Evolutionary conservation across 2,329 filamentous ascomycete species (phyloP).

Genomic region (Claviceps pazoutovae): DNA sequence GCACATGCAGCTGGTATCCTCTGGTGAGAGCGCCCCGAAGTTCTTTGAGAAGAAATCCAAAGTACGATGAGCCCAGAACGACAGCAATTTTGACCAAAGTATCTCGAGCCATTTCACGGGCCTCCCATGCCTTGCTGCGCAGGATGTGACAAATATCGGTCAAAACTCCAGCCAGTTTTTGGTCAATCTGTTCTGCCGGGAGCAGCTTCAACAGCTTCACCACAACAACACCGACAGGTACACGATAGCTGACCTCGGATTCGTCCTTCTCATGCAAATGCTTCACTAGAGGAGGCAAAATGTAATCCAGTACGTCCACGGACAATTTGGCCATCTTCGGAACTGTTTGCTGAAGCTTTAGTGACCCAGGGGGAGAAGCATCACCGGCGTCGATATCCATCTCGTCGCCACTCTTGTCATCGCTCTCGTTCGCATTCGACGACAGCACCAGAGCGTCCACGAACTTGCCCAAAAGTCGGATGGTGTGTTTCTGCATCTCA

Average conservation of each 20-base stretch:
- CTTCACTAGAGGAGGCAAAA: slow-evolving; percentile 65
- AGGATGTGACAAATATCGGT: slow-evolving; percentile 90
- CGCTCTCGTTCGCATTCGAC: slow-evolving; percentile 24
- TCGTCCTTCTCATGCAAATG: slow-evolving; percentile 94
- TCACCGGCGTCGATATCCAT: slow-evolving; percentile 24
- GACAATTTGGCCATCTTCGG: slow-evolving; percentile 54
- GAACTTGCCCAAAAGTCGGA: slow-evolving; percentile 67
- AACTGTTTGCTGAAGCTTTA: slow-evolving; percentile 47
- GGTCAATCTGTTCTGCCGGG: slow-evolving; percentile 56
- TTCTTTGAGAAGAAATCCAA: slow-evolving; percentile 90
- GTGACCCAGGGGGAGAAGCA: slow-evolving; percentile 12
- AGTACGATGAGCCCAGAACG: slow-evolving; percentile 66
- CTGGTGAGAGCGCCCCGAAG: slow-evolving; percentile 66
- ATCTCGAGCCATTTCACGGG: slow-evolving; percentile 79
- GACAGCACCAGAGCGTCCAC: slow-evolving; percentile 60
- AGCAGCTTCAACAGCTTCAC: slow-evolving; percentile 78
- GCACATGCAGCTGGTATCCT: slow-evolving; percentile 86
- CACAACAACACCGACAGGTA: slow-evolving; percentile 77
- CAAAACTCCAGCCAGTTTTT: slow-evolving; percentile 66
- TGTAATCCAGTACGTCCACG: slow-evolving; percentile 57
- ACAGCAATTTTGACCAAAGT: slow-evolving; percentile 74
- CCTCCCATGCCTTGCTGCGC: slow-evolving; percentile 75
- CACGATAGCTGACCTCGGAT: slow-evolving; percentile 79
- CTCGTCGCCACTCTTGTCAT: slow-evolving; percentile 21
- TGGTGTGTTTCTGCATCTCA: slow-evolving; percentile 72